These are phyloP conservation scores for Thielaviopsis euricoi DNA, from an alignment of 2,329 filamentous ascomycete species.

Conservation along the genomic window DNA sequence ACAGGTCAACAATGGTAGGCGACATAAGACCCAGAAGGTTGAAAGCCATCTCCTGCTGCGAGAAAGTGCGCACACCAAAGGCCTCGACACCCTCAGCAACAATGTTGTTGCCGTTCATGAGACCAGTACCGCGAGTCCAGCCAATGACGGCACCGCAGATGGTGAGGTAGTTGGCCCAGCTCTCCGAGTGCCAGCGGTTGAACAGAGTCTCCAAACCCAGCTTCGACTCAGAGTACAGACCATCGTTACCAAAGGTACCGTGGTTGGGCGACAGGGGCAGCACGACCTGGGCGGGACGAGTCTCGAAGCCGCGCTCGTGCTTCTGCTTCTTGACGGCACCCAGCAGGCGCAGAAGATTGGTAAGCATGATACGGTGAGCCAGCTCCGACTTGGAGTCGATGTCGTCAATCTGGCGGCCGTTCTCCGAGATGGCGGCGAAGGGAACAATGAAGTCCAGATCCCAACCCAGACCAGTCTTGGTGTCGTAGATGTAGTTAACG, in stretches of 20 bases:
- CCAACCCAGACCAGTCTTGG: conserved; percentile 94
- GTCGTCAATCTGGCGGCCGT: conserved; percentile 88
- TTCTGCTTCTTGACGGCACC: conserved; percentile 87
- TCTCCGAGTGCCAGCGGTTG: conserved; percentile 96
- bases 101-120: conserved; percentile 97
- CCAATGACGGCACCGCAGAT: conserved; percentile 97
- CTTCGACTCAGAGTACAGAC: conserved; percentile 96
- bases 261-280: conserved; percentile 94
- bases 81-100: conserved; percentile 94
- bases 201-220: conserved; percentile 92
- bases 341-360: conserved; percentile 82
- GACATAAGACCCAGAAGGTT: conserved; percentile 95
- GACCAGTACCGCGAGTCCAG: conserved; percentile 94
- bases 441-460: conserved; percentile 92
- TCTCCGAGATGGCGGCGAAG: conserved; percentile 94
- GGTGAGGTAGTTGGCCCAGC: conserved; percentile 92
- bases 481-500: conserved; percentile 88
- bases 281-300: conserved; percentile 89
- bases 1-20: conserved; percentile 82
- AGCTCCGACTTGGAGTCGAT: conserved; percentile 97
- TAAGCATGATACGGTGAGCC: conserved; percentile 97
- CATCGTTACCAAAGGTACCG: conserved; percentile 94
- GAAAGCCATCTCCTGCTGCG: conserved; percentile 98
- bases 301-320: conserved; percentile 73
- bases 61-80: conserved; percentile 94